phyloP scores from a whole-genome alignment of 73 alveolate genomes.

The Blepharisma stoltei region DNA sequence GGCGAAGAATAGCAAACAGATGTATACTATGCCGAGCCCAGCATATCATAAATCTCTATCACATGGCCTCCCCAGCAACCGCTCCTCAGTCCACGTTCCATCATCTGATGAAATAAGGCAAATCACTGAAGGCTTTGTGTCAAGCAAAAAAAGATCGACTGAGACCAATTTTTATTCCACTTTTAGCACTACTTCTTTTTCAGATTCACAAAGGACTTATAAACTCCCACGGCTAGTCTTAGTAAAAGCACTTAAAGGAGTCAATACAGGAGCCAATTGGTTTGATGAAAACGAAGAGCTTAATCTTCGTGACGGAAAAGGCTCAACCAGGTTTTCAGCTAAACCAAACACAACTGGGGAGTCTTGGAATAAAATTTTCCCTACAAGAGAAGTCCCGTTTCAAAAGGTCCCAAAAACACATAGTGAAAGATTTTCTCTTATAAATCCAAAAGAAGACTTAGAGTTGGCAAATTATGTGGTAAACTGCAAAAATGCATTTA shows the following conservation, averaged over 20 bases:
- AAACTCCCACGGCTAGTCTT: slow-evolving; percentile 1
- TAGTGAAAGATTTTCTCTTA: slow-evolving; percentile 13
- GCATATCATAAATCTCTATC: too few relatives aligned
- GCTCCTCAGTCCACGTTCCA: background rate
- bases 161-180: background rate
- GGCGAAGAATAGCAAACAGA: too few relatives aligned
- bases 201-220: background rate
- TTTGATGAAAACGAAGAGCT: too few relatives aligned
- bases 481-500: slow-evolving; percentile 11
- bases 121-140: slow-evolving; percentile 9
- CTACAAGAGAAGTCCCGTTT: background rate
- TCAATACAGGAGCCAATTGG: background rate
- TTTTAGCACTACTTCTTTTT: background rate
- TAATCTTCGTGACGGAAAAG: background rate
- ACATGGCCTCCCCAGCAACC: too few relatives aligned
- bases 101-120: background rate
- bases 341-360: background rate
- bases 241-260: background rate
- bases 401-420: background rate
- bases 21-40: too few relatives aligned
- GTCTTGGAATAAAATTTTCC: slow-evolving; percentile 3
- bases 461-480: slow-evolving; percentile 13
- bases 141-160: background rate
- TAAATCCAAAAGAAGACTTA: slow-evolving; percentile 9
- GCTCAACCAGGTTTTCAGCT: slow-evolving; percentile 13